These are phyloP conservation scores for Batrachochytrium dendrobatidis DNA, from an alignment of 371 early-diverging fungal species.

Conservation along the genomic window DNA sequence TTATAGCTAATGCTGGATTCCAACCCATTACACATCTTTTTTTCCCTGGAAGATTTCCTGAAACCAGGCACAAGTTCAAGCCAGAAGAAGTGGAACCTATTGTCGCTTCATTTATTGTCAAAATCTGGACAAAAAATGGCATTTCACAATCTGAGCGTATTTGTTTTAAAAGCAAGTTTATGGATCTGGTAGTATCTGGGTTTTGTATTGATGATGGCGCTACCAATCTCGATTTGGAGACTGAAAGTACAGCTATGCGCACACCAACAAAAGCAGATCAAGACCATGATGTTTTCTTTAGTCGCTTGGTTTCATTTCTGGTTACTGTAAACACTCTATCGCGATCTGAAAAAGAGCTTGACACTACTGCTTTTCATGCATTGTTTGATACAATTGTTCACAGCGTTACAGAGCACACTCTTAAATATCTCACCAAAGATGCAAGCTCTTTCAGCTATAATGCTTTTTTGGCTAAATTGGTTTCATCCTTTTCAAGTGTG, in stretches of 20 bases:
- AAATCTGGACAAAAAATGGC: not conserved
- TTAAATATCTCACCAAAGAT: no score
- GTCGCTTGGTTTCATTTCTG: no score
- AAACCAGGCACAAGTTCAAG: slow-evolving; percentile 2
- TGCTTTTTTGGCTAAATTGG: no score
- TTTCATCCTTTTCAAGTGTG: no score
- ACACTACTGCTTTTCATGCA: no score
- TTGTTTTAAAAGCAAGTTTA: not conserved
- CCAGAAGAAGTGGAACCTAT: slow-evolving; percentile 2
- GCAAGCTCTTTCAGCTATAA: no score
- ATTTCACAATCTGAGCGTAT: not conserved
- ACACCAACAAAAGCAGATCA: not conserved
- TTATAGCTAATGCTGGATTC: not conserved
- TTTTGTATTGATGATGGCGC: not conserved
- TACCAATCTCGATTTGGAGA: not conserved
- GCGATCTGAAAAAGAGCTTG: no score
- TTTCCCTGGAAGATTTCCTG: slow-evolving; percentile 6
- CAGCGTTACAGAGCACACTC: no score
- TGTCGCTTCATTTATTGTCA: slow-evolving; percentile 6
- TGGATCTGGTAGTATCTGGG: no score
- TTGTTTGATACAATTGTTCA: no score
- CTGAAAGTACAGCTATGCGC: not conserved
- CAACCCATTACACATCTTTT: slow-evolving; percentile 10
- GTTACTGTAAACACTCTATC: no score
- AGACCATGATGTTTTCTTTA: not conserved